A percentile compares a stretch with the other conserved stretches of the same genome.
These are phyloP conservation scores for Zizania palustris DNA, from an alignment of 202 grass and related monocot species.

Conservation along the genomic window DNA sequence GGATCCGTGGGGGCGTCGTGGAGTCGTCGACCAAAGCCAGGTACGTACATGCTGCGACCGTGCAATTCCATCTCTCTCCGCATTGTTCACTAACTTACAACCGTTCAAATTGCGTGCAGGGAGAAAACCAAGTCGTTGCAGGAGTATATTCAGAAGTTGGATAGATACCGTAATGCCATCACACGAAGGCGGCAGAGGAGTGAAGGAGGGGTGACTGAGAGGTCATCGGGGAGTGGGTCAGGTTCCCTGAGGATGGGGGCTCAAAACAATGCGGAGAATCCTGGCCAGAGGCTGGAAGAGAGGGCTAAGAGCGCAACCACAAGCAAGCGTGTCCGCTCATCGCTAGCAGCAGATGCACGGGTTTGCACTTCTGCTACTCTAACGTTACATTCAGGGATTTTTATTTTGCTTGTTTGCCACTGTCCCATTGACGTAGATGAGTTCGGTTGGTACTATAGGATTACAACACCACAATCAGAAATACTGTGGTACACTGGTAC, in stretches of 20 bases:
- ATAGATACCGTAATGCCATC: constrained; percentile 60
- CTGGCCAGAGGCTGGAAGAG: constrained; percentile 59
- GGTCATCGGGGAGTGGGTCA: constrained; percentile 41
- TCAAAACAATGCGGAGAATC: constrained; percentile 48
- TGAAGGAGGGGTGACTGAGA: constrained; percentile 42
- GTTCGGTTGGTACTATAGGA: background rate
- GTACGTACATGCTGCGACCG: constrained; percentile 35
- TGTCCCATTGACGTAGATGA: constrained; percentile 13
- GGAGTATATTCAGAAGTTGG: constrained; percentile 61
- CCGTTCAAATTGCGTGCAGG: constrained; percentile 45
- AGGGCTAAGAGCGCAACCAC: constrained; percentile 61
- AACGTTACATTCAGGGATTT: background rate
- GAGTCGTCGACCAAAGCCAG: constrained; percentile 54
- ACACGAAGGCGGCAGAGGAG: constrained; percentile 61
- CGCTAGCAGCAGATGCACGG: constrained; percentile 64
- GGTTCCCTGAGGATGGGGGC: constrained; percentile 53
- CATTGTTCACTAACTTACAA: constrained; percentile 26
- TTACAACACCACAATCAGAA: constrained; percentile 2
- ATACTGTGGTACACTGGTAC: background rate
- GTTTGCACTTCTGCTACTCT: constrained; percentile 51
- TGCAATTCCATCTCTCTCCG: background rate
- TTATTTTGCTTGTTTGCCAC: background rate
- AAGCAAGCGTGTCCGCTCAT: constrained; percentile 75
- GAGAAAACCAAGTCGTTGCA: constrained; percentile 57
- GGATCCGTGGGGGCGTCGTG: constrained; percentile 50